Evolutionary conservation across 805 yeast genomes (phyloP), one percentile per base, ranked within the genome.

Genomic region (Sungouiella thailandica): DNA sequence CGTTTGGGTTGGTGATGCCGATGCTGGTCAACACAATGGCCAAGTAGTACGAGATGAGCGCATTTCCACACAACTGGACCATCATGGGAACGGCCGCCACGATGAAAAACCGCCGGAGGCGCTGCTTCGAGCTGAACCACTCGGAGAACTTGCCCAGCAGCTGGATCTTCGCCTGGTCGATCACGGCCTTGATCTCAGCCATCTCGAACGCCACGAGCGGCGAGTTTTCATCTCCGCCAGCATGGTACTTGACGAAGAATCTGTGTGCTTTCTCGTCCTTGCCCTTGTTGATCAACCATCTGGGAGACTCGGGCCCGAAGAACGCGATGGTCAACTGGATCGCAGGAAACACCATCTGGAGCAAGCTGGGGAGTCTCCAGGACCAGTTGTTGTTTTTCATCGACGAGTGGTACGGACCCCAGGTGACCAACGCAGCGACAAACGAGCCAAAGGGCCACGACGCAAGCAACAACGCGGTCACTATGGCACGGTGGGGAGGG

Each of bases 341-440:
- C 2, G 63, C 17, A 4, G 80, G 76, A 40, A 68, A 55, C 17
- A 59, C 41, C 24, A 68, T 71, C 55, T 75, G 80, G 19, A 74
- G 37, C 29, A 63, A 60, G 17, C 74, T 59, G 31, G 80, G 80
- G 36, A 74, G 55, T 58, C 75, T 71, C 79, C 79, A 74, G n/a
- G 66, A 55, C 64, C 68, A 65, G 24, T 57, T 48, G 28, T 28
- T 43, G 7, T 19, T 16, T 8, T 18, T 20, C 23, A 6, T 17
- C 19, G 14, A 31, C 22, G 15, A 15, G n/a, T 23, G 23, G 16
- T 18, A 23, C 5, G 34, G 23, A 15, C 28, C 34, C 11, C 23
- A 31, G 15, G 17, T 23, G 6, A 26, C 17, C 34, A 26, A 31
- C 10, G 34, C 23, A 3, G 34, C 34, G n/a, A 24, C 24, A 22